phyloP scores from a whole-genome alignment of 352 stramenopile species.

The Phytopythium chamaehyphon region DNA sequence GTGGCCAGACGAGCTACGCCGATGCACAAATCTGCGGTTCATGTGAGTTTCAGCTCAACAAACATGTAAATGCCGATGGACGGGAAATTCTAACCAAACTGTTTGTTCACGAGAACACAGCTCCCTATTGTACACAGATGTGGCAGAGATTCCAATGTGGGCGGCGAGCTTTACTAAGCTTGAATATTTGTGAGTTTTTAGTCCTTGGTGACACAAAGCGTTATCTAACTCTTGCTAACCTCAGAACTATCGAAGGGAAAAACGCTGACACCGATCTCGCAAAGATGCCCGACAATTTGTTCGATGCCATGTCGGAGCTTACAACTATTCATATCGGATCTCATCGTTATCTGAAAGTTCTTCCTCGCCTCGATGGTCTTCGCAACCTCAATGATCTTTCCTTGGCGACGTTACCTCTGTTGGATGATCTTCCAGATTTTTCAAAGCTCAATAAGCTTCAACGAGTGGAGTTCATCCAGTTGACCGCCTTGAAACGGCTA shows the following conservation, averaged over 20 bases:
- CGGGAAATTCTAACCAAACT: too few species aligned
- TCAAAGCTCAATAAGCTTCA: neutral
- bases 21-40: conserved; percentile 3
- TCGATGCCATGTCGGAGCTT: conserved; percentile 11
- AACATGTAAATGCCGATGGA: too few species aligned
- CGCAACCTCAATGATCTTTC: conserved; percentile 8
- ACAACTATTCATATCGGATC: conserved; percentile 10
- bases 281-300: conserved; percentile 8
- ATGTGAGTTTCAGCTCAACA: too few species aligned
- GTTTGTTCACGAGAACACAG: too few species aligned
- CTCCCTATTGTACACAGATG: conserved; percentile 5
- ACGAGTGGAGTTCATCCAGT: conserved; percentile 8
- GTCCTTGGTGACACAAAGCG: too few species aligned
- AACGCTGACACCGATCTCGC: conserved; percentile 1
- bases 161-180: conserved; percentile 7
- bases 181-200: conserved; percentile 14
- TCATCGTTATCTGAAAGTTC: neutral
- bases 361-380: conserved; percentile 12
- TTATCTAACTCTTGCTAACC: too few species aligned
- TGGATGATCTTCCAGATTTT: conserved; percentile 8
- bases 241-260: conserved; percentile 11
- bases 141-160: conserved; percentile 5
- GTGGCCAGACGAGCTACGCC: neutral
- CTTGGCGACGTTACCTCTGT: neutral
- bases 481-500: neutral